These are phyloP conservation scores for Colletotrichum sojae DNA, from an alignment of 2,329 filamentous ascomycete species.

Conservation along the genomic window DNA sequence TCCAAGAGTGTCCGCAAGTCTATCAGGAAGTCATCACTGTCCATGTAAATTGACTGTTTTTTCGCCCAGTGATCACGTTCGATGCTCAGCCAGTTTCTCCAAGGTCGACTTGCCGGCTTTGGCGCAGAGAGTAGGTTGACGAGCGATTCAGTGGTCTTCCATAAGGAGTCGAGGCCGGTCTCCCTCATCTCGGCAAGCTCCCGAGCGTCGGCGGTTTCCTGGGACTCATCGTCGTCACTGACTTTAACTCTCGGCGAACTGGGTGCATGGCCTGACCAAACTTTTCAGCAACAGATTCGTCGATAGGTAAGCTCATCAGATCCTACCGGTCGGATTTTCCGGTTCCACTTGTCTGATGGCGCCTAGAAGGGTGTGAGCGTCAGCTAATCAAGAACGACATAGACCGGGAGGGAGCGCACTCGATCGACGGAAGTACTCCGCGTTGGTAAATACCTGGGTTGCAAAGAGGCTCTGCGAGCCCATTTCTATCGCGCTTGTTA, in stretches of 20 bases:
- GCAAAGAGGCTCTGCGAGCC: conserved; percentile 22
- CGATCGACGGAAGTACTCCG: conserved; percentile 23
- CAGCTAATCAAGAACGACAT: background rate
- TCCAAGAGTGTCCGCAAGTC: conserved; percentile 42
- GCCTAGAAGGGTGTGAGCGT: conserved; percentile 20
- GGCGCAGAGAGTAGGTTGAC: conserved; percentile 45
- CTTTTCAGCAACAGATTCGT: background rate
- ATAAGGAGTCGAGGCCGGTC: conserved; percentile 46
- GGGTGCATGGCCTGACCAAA: background rate
- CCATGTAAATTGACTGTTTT: conserved; percentile 46
- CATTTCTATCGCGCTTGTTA: conserved; percentile 21
- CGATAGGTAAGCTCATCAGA: background rate
- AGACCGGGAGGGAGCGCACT: conserved; percentile 12
- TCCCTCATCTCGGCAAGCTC: conserved; percentile 28
- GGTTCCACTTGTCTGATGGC: background rate
- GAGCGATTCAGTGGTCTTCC: conserved; percentile 46
- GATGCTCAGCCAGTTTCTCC: conserved; percentile 20
- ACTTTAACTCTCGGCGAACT: background rate
- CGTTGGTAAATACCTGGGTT: conserved; percentile 6
- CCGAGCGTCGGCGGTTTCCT: conserved; percentile 10
- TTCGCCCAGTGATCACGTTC: conserved; percentile 45
- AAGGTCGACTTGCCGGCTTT: conserved; percentile 10
- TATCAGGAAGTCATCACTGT: conserved; percentile 46
- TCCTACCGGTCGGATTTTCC: background rate
- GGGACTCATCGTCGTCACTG: conserved; percentile 17